Evolutionary conservation across 2,329 filamentous ascomycete genomes (phyloP).

Genomic region (Calycina marina): DNA sequence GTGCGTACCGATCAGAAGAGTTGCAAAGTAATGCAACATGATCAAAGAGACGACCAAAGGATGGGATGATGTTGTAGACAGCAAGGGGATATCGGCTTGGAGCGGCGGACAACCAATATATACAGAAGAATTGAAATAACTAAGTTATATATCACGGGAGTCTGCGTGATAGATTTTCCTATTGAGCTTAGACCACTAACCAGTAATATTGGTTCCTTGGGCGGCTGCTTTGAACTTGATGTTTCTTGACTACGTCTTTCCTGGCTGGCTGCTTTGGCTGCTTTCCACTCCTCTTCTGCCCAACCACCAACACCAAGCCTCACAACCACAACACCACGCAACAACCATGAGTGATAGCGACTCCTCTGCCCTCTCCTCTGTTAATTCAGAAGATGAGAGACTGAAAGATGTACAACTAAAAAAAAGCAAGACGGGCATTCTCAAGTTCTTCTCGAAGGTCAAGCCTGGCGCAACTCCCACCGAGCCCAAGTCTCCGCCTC

Average conservation of each 20-base stretch:
- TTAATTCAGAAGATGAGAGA: constrained; percentile 40
- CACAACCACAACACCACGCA: constrained; percentile 4
- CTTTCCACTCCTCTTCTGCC: constrained; percentile 5
- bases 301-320: constrained; percentile 8
- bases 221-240: too few relatives aligned
- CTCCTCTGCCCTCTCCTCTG: constrained; percentile 46
- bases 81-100: too few relatives aligned
- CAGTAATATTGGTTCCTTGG: neutral
- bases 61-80: too few relatives aligned
- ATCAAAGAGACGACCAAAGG: too few relatives aligned
- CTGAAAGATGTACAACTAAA: constrained; percentile 35
- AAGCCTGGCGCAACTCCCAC: constrained; percentile 35
- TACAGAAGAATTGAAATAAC: too few relatives aligned
- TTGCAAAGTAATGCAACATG: too few relatives aligned
- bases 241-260: too few relatives aligned
- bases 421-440: constrained; percentile 42
- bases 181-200: constrained; percentile 1
- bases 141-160: too few relatives aligned
- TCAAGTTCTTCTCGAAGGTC: constrained; percentile 51
- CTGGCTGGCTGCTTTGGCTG: constrained; percentile 4
- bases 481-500: constrained; percentile 39
- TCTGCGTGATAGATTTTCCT: too few relatives aligned
- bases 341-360: constrained; percentile 36
- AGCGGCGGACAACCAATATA: too few relatives aligned
- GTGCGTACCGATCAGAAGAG: too few relatives aligned